Evolutionary conservation across 2,329 filamentous ascomycete genomes (phyloP).

Genomic region (Fusarium stilboides): DNA sequence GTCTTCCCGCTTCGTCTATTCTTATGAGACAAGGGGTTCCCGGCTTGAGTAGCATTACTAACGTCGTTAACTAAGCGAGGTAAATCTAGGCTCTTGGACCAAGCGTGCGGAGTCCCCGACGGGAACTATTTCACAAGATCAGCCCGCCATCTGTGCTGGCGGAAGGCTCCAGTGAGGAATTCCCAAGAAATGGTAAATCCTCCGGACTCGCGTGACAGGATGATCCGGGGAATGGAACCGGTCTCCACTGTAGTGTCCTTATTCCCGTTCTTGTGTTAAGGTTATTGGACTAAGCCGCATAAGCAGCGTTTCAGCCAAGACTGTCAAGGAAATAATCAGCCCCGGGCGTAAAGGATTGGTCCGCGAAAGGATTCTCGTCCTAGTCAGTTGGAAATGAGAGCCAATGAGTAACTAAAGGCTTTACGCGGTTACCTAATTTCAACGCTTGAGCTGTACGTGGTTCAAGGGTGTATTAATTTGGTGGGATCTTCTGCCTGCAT

Average conservation of each 20-base stretch:
- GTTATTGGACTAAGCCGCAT: background rate
- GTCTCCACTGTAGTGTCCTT: background rate
- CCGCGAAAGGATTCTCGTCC: background rate
- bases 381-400: background rate
- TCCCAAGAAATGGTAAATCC: background rate
- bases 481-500: too few relatives aligned
- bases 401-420: too few relatives aligned
- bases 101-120: background rate
- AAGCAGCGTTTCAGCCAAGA: slow-evolving; percentile 26
- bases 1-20: background rate
- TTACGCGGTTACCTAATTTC: too few relatives aligned
- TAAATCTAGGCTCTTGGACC: slow-evolving; percentile 1
- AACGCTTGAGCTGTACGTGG: too few relatives aligned
- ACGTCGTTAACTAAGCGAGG: slow-evolving; percentile 7
- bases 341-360: background rate
- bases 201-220: background rate
- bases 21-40: background rate
- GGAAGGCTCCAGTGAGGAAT: background rate
- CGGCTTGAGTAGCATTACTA: background rate
- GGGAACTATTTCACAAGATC: background rate
- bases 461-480: too few relatives aligned
- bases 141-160: background rate
- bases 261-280: background rate
- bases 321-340: background rate
- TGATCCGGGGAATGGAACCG: background rate